Conservation (phyloP, 305 asterid species). For the Plantago rigida region DNA sequence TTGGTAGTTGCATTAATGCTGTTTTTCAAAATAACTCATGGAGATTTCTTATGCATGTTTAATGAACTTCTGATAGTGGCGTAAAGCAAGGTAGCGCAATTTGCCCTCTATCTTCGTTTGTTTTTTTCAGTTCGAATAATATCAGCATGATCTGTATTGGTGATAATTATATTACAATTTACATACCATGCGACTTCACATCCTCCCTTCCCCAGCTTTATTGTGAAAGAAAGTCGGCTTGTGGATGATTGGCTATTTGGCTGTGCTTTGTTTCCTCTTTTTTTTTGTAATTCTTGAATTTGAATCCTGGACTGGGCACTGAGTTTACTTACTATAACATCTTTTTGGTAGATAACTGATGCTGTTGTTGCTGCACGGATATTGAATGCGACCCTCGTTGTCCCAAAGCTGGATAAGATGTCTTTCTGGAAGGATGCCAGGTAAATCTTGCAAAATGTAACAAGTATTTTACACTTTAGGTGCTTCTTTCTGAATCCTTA, state of each 20-base stretch:
- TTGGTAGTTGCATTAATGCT: neutral
- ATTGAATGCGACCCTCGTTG: slow-evolving; percentile 86
- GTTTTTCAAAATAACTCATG: neutral
- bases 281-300: neutral
- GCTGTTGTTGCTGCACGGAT: slow-evolving; percentile 99
- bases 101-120: neutral
- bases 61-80: neutral
- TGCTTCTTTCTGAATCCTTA: slow-evolving; percentile 27
- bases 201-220: no score
- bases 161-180: slow-evolving; percentile 3
- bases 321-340: slow-evolving; percentile 10
- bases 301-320: slow-evolving; percentile 22
- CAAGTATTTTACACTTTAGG: slow-evolving; percentile 4
- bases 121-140: neutral
- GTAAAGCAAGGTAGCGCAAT: neutral
- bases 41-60: neutral
- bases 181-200: neutral
- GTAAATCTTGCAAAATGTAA: slow-evolving; percentile 27
- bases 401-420: slow-evolving; percentile 78
- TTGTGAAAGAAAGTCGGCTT: no score
- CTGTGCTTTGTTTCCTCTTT: neutral
- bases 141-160: neutral
- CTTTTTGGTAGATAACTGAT: slow-evolving; percentile 67
- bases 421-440: slow-evolving; percentile 98
- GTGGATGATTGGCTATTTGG: no score